phyloP scores from a whole-genome alignment of 768 basidiomycete genomes.

The Hypholoma sublateritium region DNA sequence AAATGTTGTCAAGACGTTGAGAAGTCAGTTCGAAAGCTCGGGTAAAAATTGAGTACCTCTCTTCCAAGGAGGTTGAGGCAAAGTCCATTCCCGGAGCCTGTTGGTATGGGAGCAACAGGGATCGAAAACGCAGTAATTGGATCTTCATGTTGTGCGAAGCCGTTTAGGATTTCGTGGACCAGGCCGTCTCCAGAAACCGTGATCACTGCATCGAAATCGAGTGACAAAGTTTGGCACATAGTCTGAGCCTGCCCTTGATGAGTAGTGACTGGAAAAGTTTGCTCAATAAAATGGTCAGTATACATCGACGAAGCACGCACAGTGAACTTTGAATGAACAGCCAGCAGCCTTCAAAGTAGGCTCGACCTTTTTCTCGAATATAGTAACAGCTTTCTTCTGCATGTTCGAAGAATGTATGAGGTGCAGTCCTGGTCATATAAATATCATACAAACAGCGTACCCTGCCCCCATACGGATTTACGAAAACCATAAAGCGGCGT shows the following conservation, averaged over 20 bases:
- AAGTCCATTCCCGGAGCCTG: constrained; percentile 80
- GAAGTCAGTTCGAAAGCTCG: not conserved
- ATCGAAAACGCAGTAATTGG: constrained; percentile 60
- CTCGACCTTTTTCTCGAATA: constrained; percentile 59
- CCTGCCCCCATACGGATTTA: constrained; percentile 81
- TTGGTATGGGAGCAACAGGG: constrained; percentile 78
- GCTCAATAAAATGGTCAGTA: not conserved
- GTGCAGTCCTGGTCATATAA: not conserved
- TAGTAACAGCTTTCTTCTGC: constrained; percentile 60
- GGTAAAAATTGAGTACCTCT: constrained; percentile 35
- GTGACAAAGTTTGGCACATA: constrained; percentile 52
- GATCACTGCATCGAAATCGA: constrained; percentile 66
- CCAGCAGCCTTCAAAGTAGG: constrained; percentile 72
- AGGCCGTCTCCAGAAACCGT: constrained; percentile 84
- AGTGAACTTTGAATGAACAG: constrained; percentile 58
- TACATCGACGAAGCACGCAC: constrained; percentile 40
- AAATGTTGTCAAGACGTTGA: constrained; percentile 4
- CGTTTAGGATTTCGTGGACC: constrained; percentile 82
- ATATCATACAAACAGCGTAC: constrained; percentile 39
- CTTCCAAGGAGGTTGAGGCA: constrained; percentile 74
- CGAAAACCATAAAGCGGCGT: constrained; percentile 62
- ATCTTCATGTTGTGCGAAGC: constrained; percentile 65
- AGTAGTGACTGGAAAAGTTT: constrained; percentile 52
- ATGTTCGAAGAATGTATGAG: not conserved
- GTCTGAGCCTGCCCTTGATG: constrained; percentile 65